Base-by-base conservation (phyloP, 1,284 basidiomycete genomes). In the Rugosomyces carneus region DNA sequence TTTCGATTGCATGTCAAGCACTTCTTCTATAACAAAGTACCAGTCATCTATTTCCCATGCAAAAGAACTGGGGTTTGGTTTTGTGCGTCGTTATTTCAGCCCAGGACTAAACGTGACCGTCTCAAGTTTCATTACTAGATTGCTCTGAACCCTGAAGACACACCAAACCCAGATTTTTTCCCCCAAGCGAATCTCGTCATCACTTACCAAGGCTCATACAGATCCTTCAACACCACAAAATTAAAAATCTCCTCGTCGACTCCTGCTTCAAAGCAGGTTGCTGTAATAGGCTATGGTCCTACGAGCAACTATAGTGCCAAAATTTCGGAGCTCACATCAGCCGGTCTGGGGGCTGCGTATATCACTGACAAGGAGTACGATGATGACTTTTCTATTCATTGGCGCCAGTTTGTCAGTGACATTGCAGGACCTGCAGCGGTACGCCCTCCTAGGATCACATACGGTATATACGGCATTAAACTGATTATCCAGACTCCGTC, bases 181-280 rank as follows among this genome's bases (percentile, higher is more conserved):
- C 16, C 44, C 8, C 16, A 38, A 7, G 44, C 48, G 9, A 37
- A 50, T 34, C 36, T 50, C 7, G 44, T 50, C 37, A 38, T 42
- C 37, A 46, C 41, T 6, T 50, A 46, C 37, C 36, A 50, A 40
- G 27, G 20, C 26, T 16, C 13, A 5, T 50, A 50, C 29, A 15
- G 29, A 23, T 11, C 5, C 37, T 50, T 50, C 24, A 24, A n/a
- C 9, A 32, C 23, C 4, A 11, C 40, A 2, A 18, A 45, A 13
- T 26, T 45, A 20, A 23, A 36, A 3, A 46, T 45, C 3, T 36
- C 44, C 3, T 29, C 48, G 11, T 50, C 48, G 6, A 7, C 40
- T 10, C 48, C 48, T 6, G 48, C 44, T 8, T 42, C 48, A 13
- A 45, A 50, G 19, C 48, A 50, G 39, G 37, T 21, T 11, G 44